Percentiles rank a stretch among this genome's conserved stretches.
phyloP scores from a whole-genome alignment of 495 filamentous ascomycete genomes.

The Immersiella caudata region DNA sequence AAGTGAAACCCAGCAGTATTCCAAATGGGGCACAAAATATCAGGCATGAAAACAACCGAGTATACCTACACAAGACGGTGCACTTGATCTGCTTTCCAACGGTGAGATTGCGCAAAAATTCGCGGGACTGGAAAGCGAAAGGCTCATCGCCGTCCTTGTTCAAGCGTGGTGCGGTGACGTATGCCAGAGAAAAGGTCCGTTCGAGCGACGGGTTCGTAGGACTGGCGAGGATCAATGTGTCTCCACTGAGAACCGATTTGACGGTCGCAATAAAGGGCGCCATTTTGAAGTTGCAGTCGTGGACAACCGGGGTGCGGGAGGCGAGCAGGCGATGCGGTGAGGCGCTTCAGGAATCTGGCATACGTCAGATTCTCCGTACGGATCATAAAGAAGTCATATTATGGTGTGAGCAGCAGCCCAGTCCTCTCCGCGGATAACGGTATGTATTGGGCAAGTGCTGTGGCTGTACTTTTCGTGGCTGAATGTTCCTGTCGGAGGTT shows the following conservation, averaged over 20 bases:
- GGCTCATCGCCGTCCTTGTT: conserved; percentile 89
- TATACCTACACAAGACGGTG: conserved; percentile 59
- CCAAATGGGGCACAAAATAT: too few relatives aligned
- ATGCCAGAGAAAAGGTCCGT: conserved; percentile 84
- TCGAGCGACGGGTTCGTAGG: conserved; percentile 76
- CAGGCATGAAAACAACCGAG: too few relatives aligned
- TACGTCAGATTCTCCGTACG: not conserved
- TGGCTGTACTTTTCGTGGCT: not conserved
- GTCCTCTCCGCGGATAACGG: not conserved
- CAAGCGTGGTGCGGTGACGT: conserved; percentile 83
- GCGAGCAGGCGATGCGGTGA: not conserved
- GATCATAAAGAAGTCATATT: not conserved
- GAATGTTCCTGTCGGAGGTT: not conserved
- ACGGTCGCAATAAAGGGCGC: conserved; percentile 65
- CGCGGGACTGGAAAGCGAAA: conserved; percentile 89
- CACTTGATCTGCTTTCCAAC: conserved; percentile 89
- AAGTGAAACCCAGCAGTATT: too few relatives aligned
- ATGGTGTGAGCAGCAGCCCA: not conserved
- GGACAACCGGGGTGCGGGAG: not conserved
- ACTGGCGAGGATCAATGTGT: conserved; percentile 78
- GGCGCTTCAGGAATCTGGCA: conserved; percentile 9
- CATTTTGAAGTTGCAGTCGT: conserved; percentile 5
- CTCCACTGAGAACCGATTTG: conserved; percentile 90
- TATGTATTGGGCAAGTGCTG: not conserved
- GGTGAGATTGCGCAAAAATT: conserved; percentile 78